Percentiles rank a stretch among this genome's conserved stretches.
These are phyloP conservation scores for Oropetium thomaeum DNA, from an alignment of 176 grass and related monocot genomes.

Conservation along the genomic window DNA sequence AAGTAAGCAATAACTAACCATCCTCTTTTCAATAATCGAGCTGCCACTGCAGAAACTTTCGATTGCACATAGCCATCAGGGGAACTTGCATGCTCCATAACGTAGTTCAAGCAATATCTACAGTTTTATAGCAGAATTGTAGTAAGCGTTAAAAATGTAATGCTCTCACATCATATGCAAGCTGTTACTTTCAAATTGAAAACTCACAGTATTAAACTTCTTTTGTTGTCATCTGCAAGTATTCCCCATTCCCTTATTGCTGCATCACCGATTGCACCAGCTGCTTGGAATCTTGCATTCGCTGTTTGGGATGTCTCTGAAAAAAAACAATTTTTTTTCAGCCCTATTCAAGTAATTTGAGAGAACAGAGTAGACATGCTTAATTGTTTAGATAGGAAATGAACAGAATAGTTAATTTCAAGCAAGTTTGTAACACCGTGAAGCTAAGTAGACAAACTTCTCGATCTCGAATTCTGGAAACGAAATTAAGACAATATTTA, in stretches of 20 bases:
- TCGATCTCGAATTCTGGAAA: neutral
- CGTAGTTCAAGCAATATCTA: conserved; percentile 87
- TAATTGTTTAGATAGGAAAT: conserved; percentile 18
- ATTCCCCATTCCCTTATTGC: conserved; percentile 98
- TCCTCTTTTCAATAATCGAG: conserved; percentile 89
- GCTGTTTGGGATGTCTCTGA: conserved; percentile 78
- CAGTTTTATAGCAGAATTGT: conserved; percentile 24
- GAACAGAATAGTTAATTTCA: neutral
- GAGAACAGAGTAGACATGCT: conserved; percentile 1
- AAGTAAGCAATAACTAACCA: conserved; percentile 58
- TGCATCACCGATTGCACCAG: conserved; percentile 91
- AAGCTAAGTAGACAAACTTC: neutral
- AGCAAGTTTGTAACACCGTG: neutral
- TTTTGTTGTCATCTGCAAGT: conserved; percentile 85
- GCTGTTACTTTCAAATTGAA: neutral
- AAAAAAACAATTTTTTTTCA: conserved; percentile 28
- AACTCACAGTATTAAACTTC: conserved; percentile 77
- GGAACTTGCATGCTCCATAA: conserved; percentile 83
- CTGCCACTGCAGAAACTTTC: conserved; percentile 84
- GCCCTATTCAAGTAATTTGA: conserved; percentile 1
- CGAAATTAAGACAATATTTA: neutral
- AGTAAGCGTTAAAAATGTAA: neutral
- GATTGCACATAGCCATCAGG: conserved; percentile 81
- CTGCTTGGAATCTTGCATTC: conserved; percentile 96
- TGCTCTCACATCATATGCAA: conserved; percentile 24